Conservation (phyloP, 2,329 filamentous ascomycete genomes). For the Blastomyces emzantsi region DNA sequence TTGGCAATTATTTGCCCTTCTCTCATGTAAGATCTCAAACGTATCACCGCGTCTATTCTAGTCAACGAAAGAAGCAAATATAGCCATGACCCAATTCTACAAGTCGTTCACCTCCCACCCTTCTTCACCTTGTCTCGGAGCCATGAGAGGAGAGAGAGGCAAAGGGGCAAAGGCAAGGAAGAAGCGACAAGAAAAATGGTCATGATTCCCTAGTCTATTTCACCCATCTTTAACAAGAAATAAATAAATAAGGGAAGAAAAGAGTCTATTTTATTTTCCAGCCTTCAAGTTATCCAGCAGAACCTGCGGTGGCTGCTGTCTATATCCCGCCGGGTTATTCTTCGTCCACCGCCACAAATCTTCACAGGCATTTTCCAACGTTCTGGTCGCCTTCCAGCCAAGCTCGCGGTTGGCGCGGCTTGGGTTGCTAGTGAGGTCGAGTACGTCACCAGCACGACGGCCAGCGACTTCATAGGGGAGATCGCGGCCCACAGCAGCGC, state of each 20-base stretch:
- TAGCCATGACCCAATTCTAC: background rate
- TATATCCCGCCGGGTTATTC: slow-evolving; percentile 94
- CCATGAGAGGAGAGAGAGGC: background rate
- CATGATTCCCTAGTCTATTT: background rate
- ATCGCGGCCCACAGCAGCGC: slow-evolving; percentile 71
- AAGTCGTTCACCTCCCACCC: too few species aligned
- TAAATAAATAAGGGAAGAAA: background rate
- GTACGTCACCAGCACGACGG: slow-evolving; percentile 77
- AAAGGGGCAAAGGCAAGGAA: background rate
- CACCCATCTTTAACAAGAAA: background rate
- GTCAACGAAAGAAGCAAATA: background rate
- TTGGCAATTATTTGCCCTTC: too few species aligned
- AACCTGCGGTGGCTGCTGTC: slow-evolving; percentile 78
- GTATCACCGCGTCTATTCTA: background rate
- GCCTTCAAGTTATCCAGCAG: slow-evolving; percentile 49
- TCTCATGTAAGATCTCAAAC: background rate
- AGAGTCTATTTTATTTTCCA: slow-evolving; percentile 6
- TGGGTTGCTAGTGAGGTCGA: slow-evolving; percentile 91
- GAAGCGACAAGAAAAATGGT: background rate
- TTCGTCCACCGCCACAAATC: slow-evolving; percentile 96
- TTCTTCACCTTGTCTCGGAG: background rate
- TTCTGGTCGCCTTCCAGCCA: slow-evolving; percentile 81
- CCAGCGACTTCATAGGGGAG: slow-evolving; percentile 78
- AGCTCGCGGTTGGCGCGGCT: slow-evolving; percentile 79
- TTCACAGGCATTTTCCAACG: slow-evolving; percentile 84